A percentile compares a stretch with the other conserved stretches of the same genome.
These are phyloP conservation scores for Backusella circina DNA, from an alignment of 192 early-diverging fungal genomes.

Conservation along the genomic window DNA sequence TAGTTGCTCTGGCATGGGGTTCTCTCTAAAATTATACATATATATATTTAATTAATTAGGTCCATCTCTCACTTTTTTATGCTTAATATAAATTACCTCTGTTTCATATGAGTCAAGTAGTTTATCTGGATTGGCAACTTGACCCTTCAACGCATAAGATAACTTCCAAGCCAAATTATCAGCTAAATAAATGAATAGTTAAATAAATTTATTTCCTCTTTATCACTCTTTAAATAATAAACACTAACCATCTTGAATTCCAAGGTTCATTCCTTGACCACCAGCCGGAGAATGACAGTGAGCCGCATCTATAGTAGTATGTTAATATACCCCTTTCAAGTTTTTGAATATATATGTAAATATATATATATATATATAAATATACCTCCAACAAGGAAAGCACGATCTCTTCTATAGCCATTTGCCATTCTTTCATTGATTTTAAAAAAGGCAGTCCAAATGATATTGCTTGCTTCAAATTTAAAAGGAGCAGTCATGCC, in stretches of 20 bases:
- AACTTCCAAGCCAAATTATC: slow-evolving; percentile 47
- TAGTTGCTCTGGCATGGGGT: not conserved
- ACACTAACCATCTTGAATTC: slow-evolving; percentile 37
- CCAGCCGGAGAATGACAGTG: slow-evolving; percentile 32
- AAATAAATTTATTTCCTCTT: not conserved
- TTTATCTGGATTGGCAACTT: slow-evolving; percentile 12
- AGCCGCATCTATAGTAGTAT: slow-evolving; percentile 24
- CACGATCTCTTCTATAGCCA: slow-evolving; percentile 20
- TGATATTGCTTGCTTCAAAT: not conserved
- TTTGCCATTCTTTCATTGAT: slow-evolving; percentile 35
- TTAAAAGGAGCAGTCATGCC: slow-evolving; percentile 1
- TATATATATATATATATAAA: not conserved
- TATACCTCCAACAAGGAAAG: slow-evolving; percentile 32
- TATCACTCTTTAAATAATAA: not conserved
- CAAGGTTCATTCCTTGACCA: slow-evolving; percentile 40
- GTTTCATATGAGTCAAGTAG: slow-evolving; percentile 36
- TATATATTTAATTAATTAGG: no score
- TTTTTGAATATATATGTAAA: no score
- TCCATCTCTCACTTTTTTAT: not conserved
- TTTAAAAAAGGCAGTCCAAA: slow-evolving; percentile 23
- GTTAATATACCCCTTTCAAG: not conserved
- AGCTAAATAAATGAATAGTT: slow-evolving; percentile 9
- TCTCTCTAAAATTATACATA: not conserved
- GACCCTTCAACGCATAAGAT: slow-evolving; percentile 32
- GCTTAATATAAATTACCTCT: slow-evolving; percentile 15